Evolutionary conservation across 805 yeast genomes (phyloP).

Genomic region (Candida odintsovae): DNA sequence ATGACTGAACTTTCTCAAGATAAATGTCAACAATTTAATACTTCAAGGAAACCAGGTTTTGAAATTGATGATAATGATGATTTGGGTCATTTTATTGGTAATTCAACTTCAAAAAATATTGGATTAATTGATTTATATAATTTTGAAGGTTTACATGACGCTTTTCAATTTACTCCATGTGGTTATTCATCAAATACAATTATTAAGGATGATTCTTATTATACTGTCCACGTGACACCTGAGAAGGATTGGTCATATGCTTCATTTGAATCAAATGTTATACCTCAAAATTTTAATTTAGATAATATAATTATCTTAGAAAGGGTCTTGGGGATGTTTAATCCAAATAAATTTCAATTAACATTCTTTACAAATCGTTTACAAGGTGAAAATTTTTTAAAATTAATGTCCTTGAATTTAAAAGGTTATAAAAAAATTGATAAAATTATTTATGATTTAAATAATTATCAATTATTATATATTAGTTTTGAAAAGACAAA

Average conservation of each 20-base stretch:
- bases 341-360: conserved; percentile 70
- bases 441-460: conserved; percentile 66
- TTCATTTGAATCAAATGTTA: conserved; percentile 86
- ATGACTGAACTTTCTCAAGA: conserved; percentile 77
- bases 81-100: conserved; percentile 81
- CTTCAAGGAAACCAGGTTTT: conserved; percentile 38
- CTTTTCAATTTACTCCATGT: conserved; percentile 89
- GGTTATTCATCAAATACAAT: conserved; percentile 91
- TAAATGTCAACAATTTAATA: conserved; percentile 53
- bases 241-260: conserved; percentile 95
- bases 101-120: conserved; percentile 55
- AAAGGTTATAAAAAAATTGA: conserved; percentile 58
- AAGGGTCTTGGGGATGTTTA: conserved; percentile 57
- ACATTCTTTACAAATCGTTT: conserved; percentile 38
- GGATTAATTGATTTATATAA: conserved; percentile 58
- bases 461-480: conserved; percentile 67
- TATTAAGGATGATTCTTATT: conserved; percentile 55
- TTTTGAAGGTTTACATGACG: conserved; percentile 56
- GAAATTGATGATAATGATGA: conserved; percentile 44
- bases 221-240: conserved; percentile 91
- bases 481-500: conserved; percentile 48
- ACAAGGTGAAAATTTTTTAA: conserved; percentile 27
- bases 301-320: conserved; percentile 50
- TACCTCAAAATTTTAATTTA: conserved; percentile 33
- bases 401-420: conserved; percentile 29